phyloP scores from a whole-genome alignment of 495 filamentous ascomycete genomes.

The Annulohypoxylon stygium region DNA sequence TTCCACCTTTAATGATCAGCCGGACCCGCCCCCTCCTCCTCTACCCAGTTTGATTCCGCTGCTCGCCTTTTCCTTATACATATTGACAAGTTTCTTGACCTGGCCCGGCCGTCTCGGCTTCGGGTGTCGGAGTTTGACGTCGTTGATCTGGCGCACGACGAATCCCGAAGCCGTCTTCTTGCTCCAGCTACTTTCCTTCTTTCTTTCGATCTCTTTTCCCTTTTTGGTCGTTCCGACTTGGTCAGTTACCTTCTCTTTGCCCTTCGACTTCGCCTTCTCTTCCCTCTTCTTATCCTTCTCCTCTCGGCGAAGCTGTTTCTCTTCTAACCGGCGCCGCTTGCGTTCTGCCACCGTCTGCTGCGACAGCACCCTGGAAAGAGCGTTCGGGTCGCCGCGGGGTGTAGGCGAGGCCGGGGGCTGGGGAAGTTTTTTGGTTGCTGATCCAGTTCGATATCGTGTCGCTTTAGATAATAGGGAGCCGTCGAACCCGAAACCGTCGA shows the following conservation, averaged over 20 bases:
- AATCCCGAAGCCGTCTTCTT: conserved; percentile 52
- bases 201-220: conserved; percentile 39
- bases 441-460: conserved; percentile 17
- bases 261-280: conserved; percentile 41
- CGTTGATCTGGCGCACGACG: conserved; percentile 45
- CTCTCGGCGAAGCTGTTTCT: conserved; percentile 40
- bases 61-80: conserved; percentile 50
- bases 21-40: conserved; percentile 29
- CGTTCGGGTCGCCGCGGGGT: conserved; percentile 24
- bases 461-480: conserved; percentile 41
- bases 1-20: conserved; percentile 2
- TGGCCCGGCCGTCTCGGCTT: conserved; percentile 49
- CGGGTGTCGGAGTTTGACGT: conserved; percentile 50
- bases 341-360: conserved; percentile 86
- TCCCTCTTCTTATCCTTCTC: conserved; percentile 35
- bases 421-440: neutral
- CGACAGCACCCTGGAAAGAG: conserved; percentile 52
- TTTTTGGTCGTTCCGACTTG: neutral
- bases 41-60: conserved; percentile 44
- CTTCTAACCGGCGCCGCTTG: conserved; percentile 64
- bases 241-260: conserved; percentile 25
- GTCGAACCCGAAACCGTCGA: conserved; percentile 46
- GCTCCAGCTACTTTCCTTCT: conserved; percentile 43
- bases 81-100: conserved; percentile 50
- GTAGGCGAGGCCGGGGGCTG: conserved; percentile 2